Base-by-base conservation (phyloP, 176 grass and related monocot species). In the Musa schizocarpa region DNA sequence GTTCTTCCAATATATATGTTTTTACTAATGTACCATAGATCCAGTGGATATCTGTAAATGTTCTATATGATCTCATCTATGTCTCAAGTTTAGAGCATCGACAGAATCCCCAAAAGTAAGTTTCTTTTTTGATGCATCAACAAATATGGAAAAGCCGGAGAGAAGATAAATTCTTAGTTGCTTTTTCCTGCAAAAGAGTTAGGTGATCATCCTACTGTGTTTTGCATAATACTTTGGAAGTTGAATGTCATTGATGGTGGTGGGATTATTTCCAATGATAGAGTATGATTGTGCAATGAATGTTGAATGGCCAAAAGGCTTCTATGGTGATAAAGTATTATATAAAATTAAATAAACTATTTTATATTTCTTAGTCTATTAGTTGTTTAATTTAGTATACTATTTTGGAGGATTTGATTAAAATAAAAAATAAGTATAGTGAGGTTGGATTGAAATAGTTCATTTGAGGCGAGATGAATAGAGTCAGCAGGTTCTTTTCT, bases 1-100 rank as follows among this genome's bases (percentile, higher is more conserved):
- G 50, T 69, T 51, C 3, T 52, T 25, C 74, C 72, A 77, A 77
- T 83, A 56, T n/a, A n/a, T 21, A 54, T 74, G 23, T 74, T 17
- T 74, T 22, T 17, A 9, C 29, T 34, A 8, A 10, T 70, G 43
- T 9, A 50, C 48, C 51, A 19, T 17, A 26, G n/a, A 67, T 13
- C 13, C 10, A 13, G 29, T 13, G 14, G 23, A 14, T 13, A 8
- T 34, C 25, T 29, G 3, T 17, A 11, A 16, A 13, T 11, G 25
- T 22, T 13, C 23, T 29, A 27, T 12, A 9, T 29, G n/a, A 21
- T 7, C 50, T 19, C 68, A 13, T 34, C 29, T 51, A 34, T 11
- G 1, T 51, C 68, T n/a, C 68, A 70, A 48, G 34, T 50, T 11
- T 12, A 50, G n/a, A 13, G 68, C 68, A 70, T 17, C 9, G 2